Evolutionary conservation across 2,329 filamentous ascomycete species (phyloP), one percentile per base, ranked within the genome.

Genomic region (Fusarium napiforme): DNA sequence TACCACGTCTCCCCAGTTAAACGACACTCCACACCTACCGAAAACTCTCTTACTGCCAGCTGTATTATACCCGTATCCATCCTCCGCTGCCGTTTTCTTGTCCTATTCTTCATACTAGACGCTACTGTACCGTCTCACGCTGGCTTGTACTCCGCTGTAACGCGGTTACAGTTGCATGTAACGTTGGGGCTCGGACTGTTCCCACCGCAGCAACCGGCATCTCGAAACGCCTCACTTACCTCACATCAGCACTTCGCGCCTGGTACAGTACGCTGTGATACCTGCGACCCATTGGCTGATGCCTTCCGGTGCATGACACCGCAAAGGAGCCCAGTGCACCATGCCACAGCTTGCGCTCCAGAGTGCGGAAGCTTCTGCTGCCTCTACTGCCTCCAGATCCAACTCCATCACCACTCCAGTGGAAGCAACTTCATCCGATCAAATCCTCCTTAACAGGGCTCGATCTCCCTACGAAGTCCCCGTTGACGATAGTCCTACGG

Each of bases 331-430:
- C 66, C 46, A 69, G 83, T 80, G 81, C 81, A 85, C 82, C 83
- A 87, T 88, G 86, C 86, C 86, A 82, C 86, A 87, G 82, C 84
- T 84, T 83, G 83, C 83, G 80, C 82, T 83, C 82, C 84, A 83
- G 80, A 81, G 81, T 80, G 82, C 82, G 78, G 81, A 85, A 78
- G 82, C 79, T 80, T 71, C 74, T 67, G 64, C 65, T 69, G 69
- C 74, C 43, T 71, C 74, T 56, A 55, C 64, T 45, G 64, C 65
- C 40, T 43, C 72, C 57, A 65, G 58, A 66, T 67, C 63, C 28
- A 69, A 59, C 73, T 36, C 69, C 62, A 57, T 55, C 58, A 64
- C 59, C 43, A 61, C 72, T 50, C 70, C 73, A 60, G 68, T 71
- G 45, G 56, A 67, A 28, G 50, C 55, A 39, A 60, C 58, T 59